Evolutionary conservation across 2,329 filamentous ascomycete species (phyloP).

Genomic region (Hypoxylon sp.): DNA sequence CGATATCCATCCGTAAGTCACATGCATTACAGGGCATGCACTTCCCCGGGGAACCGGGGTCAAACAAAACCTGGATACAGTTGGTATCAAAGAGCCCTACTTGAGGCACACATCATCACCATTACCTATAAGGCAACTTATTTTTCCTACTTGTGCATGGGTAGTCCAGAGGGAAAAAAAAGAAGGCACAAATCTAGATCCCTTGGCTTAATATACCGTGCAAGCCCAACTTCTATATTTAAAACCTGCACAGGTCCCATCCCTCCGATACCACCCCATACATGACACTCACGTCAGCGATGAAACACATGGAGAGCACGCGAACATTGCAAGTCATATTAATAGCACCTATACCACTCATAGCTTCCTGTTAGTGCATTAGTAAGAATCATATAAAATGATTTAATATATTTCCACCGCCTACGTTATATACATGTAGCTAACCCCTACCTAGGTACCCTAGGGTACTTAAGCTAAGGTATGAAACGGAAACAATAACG

Average conservation of each 20-base stretch:
- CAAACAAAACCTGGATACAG: no score
- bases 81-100: no score
- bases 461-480: not conserved
- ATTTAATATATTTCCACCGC: not conserved
- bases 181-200: not conserved
- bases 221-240: constrained; percentile 17
- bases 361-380: not conserved
- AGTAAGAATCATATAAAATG: not conserved
- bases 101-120: no score
- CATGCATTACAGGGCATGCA: no score
- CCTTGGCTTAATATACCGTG: not conserved
- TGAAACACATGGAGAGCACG: constrained; percentile 7
- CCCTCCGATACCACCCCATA: not conserved
- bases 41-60: no score
- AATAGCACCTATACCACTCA: not conserved
- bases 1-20: not conserved
- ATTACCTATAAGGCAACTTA: no score
- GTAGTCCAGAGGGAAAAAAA: no score
- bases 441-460: not conserved
- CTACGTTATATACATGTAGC: no score
- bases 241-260: constrained; percentile 2
- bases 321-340: not conserved
- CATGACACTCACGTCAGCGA: constrained; percentile 4
- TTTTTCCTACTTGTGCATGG: not conserved
- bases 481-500: not conserved